Percentiles rank a stretch among this genome's conserved stretches.
Evolutionary conservation across 2,329 filamentous ascomycete genomes (phyloP).

Genomic region (Aureobasidium sp.): DNA sequence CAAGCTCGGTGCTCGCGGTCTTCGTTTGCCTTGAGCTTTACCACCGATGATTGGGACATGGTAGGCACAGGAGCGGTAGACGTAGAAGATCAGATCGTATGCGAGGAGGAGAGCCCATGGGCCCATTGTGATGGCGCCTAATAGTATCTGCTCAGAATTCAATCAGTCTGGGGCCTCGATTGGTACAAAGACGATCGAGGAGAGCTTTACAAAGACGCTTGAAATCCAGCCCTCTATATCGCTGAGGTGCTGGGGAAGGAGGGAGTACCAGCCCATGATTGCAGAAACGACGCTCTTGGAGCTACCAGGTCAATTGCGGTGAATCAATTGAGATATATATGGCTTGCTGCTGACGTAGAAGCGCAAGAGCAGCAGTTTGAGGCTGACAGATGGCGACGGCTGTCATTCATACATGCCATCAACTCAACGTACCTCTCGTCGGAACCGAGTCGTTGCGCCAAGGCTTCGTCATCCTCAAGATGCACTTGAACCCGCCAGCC

Average conservation of each 20-base stretch:
- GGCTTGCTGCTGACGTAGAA: neutral
- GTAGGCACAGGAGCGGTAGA: slow-evolving; percentile 51
- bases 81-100: slow-evolving; percentile 58
- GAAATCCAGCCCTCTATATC: slow-evolving; percentile 56
- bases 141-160: slow-evolving; percentile 46
- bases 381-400: neutral
- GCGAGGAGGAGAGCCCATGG: slow-evolving; percentile 57
- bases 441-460: neutral
- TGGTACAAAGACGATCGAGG: slow-evolving; percentile 23
- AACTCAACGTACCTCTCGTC: neutral
- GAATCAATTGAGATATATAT: neutral
- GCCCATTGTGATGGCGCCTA: slow-evolving; percentile 53
- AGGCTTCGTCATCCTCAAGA: slow-evolving; percentile 13
- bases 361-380: neutral
- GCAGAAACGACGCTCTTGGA: no score
- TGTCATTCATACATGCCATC: neutral
- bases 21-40: slow-evolving; percentile 51
- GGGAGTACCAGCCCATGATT: slow-evolving; percentile 57
- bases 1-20: slow-evolving; percentile 56
- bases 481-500: neutral
- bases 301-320: no score
- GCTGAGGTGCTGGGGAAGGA: slow-evolving; percentile 53
- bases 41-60: slow-evolving; percentile 56
- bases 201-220: slow-evolving; percentile 50
- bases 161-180: slow-evolving; percentile 8